phyloP scores from a whole-genome alignment of 2,329 filamentous ascomycete species.

The Fusarium aywerte region DNA sequence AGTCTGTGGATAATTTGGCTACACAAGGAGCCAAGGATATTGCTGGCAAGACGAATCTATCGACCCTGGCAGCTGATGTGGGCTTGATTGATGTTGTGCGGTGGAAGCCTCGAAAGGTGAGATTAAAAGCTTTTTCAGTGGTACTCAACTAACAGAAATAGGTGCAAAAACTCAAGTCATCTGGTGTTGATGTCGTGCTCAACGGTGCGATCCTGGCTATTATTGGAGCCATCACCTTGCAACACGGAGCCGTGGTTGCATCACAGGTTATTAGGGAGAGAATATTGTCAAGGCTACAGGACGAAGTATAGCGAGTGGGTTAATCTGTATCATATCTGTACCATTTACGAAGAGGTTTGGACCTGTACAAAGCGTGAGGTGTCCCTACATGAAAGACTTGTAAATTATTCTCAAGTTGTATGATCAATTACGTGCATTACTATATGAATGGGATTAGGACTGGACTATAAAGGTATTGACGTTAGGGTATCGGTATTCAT shows the following conservation, averaged over 20 bases:
- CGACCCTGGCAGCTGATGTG: constrained; percentile 73
- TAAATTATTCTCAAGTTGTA: constrained; percentile 22
- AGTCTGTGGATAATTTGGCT: constrained; percentile 78
- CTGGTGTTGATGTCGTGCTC: constrained; percentile 79
- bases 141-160: constrained; percentile 41
- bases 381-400: constrained; percentile 30
- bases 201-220: constrained; percentile 85
- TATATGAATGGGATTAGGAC: constrained; percentile 21
- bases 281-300: constrained; percentile 64
- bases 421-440: constrained; percentile 32
- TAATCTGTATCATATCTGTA: constrained; percentile 49
- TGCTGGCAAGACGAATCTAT: constrained; percentile 72
- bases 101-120: constrained; percentile 88
- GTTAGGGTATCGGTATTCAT: constrained; percentile 19
- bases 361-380: constrained; percentile 44
- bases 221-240: constrained; percentile 87
- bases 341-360: constrained; percentile 45
- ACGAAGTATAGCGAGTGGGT: constrained; percentile 24
- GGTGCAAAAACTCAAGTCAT: constrained; percentile 74
- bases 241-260: constrained; percentile 83
- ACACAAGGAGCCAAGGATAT: constrained; percentile 68
- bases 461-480: not conserved
- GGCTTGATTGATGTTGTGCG: constrained; percentile 80
- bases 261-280: constrained; percentile 79
- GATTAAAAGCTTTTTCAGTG: constrained; percentile 35